A percentile compares a stretch with the other conserved stretches of the same genome.
These are phyloP conservation scores for Phytophthora podocarpi DNA, from an alignment of 352 stramenopile genomes.

Conservation along the genomic window DNA sequence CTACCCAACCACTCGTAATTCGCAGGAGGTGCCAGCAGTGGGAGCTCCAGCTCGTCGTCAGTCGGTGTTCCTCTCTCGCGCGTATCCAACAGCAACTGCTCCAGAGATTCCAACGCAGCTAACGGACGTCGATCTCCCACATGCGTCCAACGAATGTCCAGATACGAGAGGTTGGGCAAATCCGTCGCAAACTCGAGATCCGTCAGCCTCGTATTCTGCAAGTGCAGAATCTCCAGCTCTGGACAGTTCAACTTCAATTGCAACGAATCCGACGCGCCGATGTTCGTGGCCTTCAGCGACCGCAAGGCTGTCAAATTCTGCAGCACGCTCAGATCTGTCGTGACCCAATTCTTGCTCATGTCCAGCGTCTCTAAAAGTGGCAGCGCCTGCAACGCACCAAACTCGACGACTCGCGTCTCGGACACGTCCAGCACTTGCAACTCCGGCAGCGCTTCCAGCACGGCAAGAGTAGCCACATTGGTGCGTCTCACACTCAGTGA, in stretches of 20 bases:
- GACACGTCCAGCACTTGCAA: constrained; percentile 49
- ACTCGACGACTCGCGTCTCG: constrained; percentile 46
- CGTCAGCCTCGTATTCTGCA: constrained; percentile 50
- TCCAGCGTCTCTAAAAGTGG: constrained; percentile 41
- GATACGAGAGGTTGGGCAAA: constrained; percentile 29
- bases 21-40: neutral
- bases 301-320: constrained; percentile 31
- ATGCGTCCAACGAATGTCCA: constrained; percentile 55
- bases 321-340: constrained; percentile 35
- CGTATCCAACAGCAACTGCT: constrained; percentile 50
- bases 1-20: constrained; percentile 38
- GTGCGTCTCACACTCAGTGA: constrained; percentile 43
- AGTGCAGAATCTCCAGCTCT: constrained; percentile 37
- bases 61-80: constrained; percentile 21
- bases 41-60: neutral
- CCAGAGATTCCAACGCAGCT: constrained; percentile 31
- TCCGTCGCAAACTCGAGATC: constrained; percentile 40
- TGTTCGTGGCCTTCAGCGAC: constrained; percentile 44
- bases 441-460: constrained; percentile 31
- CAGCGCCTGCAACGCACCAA: constrained; percentile 29
- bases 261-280: constrained; percentile 39
- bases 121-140: constrained; percentile 41
- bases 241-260: constrained; percentile 36
- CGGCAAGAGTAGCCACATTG: constrained; percentile 34
- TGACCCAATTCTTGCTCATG: constrained; percentile 55